These are phyloP conservation scores for Fusarium camptoceras DNA, from an alignment of 2,329 filamentous ascomycete genomes.

Conservation along the genomic window DNA sequence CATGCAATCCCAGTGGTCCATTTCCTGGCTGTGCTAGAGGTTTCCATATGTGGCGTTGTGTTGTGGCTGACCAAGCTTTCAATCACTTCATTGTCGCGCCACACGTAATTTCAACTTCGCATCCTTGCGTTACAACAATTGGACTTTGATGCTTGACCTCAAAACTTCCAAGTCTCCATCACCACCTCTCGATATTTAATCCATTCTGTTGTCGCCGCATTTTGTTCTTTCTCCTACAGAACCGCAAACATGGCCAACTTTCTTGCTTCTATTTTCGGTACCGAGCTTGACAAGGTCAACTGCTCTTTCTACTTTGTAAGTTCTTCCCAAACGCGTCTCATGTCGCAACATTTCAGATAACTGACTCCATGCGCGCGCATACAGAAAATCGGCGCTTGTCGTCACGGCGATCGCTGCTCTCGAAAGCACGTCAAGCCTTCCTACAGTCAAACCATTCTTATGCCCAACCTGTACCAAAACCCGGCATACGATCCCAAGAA, in stretches of 20 bases:
- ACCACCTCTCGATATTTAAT: conserved; percentile 25
- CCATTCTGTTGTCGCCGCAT: conserved; percentile 6
- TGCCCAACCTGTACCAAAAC: conserved; percentile 99
- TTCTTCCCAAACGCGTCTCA: conserved; percentile 28
- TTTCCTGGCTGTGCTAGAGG: conserved; percentile 1
- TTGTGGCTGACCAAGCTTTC: conserved; percentile 23
- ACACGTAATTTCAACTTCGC: conserved; percentile 48
- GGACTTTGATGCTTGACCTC: conserved; percentile 23
- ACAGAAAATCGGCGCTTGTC: conserved; percentile 99
- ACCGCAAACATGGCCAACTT: conserved; percentile 85
- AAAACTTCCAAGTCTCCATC: conserved; percentile 40
- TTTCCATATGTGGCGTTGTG: conserved; percentile 12
- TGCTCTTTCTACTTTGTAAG: conserved; percentile 89
- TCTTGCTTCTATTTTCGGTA: conserved; percentile 98
- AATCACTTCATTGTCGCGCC: conserved; percentile 22
- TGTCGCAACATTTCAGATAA: conserved; percentile 14
- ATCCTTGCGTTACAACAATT: conserved; percentile 34
- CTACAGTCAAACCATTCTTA: conserved; percentile 96
- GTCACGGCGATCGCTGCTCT: conserved; percentile 97
- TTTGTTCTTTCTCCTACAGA: conserved; percentile 2
- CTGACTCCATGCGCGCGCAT: conserved; percentile 32
- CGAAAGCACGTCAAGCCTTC: conserved; percentile 99
- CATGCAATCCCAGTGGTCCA: not conserved
- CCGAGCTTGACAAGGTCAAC: conserved; percentile 99
- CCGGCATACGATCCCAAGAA: conserved; percentile 95